These are phyloP conservation scores for Parmelia sp. DNA, from an alignment of 495 filamentous ascomycete species.

Conservation along the genomic window DNA sequence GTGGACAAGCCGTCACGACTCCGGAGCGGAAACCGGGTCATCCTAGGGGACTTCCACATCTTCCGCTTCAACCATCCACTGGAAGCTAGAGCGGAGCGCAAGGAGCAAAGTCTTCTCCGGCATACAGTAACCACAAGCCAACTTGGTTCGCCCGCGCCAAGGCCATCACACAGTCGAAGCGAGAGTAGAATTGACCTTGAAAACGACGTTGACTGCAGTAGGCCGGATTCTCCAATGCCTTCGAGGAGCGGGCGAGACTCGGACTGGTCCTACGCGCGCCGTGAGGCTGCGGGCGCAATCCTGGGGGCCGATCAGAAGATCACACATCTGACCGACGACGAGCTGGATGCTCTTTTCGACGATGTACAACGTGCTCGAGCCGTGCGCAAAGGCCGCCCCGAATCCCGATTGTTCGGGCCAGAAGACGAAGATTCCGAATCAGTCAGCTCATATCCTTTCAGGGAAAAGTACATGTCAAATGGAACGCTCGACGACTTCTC, in stretches of 20 bases:
- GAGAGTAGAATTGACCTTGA: conserved; percentile 68
- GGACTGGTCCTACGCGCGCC: conserved; percentile 91
- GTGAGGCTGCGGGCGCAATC: conserved; percentile 85
- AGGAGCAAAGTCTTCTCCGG: conserved; percentile 79
- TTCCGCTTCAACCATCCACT: conserved; percentile 98
- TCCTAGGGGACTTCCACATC: conserved; percentile 97
- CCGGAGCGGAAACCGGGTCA: conserved; percentile 88
- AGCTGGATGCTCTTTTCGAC: conserved; percentile 89
- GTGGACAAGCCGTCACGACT: conserved; percentile 76
- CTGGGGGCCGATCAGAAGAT: conserved; percentile 92
- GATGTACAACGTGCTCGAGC: conserved; percentile 86
- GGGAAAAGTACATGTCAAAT: conserved; percentile 95
- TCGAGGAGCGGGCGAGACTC: conserved; percentile 68
- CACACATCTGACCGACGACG: conserved; percentile 80
- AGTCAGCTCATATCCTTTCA: conserved; percentile 73
- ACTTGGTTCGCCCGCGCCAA: conserved; percentile 63
- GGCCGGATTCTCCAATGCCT: conserved; percentile 74
- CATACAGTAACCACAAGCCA: conserved; percentile 83
- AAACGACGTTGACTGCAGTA: conserved; percentile 60
- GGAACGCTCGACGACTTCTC: conserved; percentile 96
- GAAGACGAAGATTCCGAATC: conserved; percentile 91
- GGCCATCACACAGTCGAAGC: conserved; percentile 68
- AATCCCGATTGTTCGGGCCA: conserved; percentile 42
- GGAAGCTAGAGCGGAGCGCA: conserved; percentile 88
- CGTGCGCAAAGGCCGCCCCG: conserved; percentile 62